phyloP scores from a whole-genome alignment of 1,139 yeast species.

The Hansenula lynferdii region DNA sequence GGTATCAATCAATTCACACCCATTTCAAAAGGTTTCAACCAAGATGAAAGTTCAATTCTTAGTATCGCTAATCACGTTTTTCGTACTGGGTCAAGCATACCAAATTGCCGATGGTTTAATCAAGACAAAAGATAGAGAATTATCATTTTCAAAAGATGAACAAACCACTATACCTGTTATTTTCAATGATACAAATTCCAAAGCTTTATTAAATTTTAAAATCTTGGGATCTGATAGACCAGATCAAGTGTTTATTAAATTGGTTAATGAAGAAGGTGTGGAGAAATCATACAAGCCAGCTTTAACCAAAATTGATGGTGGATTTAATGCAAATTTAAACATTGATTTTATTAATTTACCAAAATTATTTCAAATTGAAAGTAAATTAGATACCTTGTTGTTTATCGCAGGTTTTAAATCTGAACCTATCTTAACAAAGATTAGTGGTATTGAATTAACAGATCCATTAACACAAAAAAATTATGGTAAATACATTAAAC shows the following conservation, averaged over 20 bases:
- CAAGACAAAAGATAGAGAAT: conserved; percentile 7
- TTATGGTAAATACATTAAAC: conserved; percentile 22
- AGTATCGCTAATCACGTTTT: background rate
- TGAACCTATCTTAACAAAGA: conserved; percentile 6
- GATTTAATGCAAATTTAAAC: conserved; percentile 10
- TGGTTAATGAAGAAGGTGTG: conserved; percentile 14
- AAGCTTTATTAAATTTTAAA: conserved; percentile 17
- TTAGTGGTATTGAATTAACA: conserved; percentile 17
- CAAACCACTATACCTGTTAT: conserved; percentile 9
- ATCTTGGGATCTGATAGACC: conserved; percentile 10
- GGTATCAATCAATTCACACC: background rate
- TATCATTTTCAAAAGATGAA: conserved; percentile 8
- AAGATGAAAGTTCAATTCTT: conserved; percentile 2
- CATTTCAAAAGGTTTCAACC: background rate
- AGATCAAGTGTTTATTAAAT: conserved; percentile 18
- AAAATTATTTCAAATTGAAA: conserved; percentile 32
- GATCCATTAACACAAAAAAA: conserved; percentile 11
- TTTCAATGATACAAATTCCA: conserved; percentile 10
- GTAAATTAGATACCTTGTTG: conserved; percentile 35
- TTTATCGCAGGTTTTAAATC: no score
- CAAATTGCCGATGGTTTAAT: conserved; percentile 10
- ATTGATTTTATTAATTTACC: conserved; percentile 35
- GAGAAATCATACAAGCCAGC: conserved; percentile 21
- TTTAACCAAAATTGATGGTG: conserved; percentile 7
- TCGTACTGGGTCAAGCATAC: background rate